A percentile compares a stretch with the other conserved stretches of the same genome.
These are phyloP conservation scores for Houttuynia cordata DNA, from an alignment of 164 flowering plant genomes.

Conservation along the genomic window DNA sequence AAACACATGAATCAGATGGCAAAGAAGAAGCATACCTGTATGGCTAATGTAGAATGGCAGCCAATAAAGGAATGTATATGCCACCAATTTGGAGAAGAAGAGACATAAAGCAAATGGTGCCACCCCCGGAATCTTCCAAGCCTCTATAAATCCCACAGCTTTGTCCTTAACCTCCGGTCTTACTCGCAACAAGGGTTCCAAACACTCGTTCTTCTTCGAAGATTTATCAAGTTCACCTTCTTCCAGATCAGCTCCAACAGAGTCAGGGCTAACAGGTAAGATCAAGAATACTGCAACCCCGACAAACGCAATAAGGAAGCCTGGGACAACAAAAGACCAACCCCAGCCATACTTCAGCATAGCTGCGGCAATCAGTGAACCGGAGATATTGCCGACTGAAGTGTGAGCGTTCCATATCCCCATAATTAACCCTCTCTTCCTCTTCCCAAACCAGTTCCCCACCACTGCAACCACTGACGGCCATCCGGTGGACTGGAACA, in stretches of 20 bases:
- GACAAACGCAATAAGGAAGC: constrained; percentile 42
- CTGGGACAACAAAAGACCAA: constrained; percentile 90
- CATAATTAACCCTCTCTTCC: constrained; percentile 84
- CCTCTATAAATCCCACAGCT: constrained; percentile 78
- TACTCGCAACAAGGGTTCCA: constrained; percentile 36
- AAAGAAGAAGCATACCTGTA: constrained; percentile 42
- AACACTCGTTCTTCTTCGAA: constrained; percentile 26
- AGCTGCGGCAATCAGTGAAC: constrained; percentile 71
- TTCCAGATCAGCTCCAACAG: constrained; percentile 40
- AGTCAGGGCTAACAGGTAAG: constrained; percentile 63
- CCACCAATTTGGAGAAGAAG: constrained; percentile 89
- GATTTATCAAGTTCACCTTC: constrained; percentile 30
- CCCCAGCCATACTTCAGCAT: constrained; percentile 89
- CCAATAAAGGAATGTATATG: constrained; percentile 94
- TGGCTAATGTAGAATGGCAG: constrained; percentile 88
- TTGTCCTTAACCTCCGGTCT: constrained; percentile 13
- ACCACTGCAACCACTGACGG: constrained; percentile 96
- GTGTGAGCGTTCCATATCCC: constrained; percentile 98
- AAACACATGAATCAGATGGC: neutral
- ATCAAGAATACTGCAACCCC: constrained; percentile 56
- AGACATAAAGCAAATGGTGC: constrained; percentile 89
- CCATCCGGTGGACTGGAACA: constrained; percentile 95
- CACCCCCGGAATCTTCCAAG: constrained; percentile 96
- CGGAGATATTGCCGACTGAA: constrained; percentile 81
- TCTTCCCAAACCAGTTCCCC: constrained; percentile 95